A percentile compares a stretch with the other conserved stretches of the same genome.
Conservation (phyloP, 306 rosid species). For the Cucumis melo region DNA sequence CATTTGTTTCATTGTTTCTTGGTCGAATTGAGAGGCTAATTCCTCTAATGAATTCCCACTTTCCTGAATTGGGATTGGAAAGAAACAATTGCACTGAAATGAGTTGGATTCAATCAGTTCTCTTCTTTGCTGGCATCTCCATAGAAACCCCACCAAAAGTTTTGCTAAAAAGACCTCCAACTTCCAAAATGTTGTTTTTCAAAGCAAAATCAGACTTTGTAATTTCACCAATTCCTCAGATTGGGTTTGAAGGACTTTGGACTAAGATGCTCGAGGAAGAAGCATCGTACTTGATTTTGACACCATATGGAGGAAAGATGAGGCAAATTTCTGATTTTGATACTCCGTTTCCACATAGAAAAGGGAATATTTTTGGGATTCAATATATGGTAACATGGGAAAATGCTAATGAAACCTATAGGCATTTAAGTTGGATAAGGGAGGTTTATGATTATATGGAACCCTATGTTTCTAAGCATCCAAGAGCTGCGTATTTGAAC, state of each 20-base stretch:
- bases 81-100: slow-evolving; percentile 26
- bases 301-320: slow-evolving; percentile 63
- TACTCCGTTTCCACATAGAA: slow-evolving; percentile 62
- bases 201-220: slow-evolving; percentile 40
- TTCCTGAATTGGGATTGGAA: slow-evolving; percentile 41
- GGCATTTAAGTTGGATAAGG: slow-evolving; percentile 44
- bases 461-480: slow-evolving; percentile 43
- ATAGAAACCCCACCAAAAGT: slow-evolving; percentile 26
- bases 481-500: slow-evolving; percentile 60
- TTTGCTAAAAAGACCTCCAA: slow-evolving; percentile 26
- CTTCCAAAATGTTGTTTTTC: background rate
- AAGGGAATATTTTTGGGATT: slow-evolving; percentile 38
- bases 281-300: slow-evolving; percentile 36
- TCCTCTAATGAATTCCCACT: slow-evolving; percentile 23
- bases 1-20: slow-evolving; percentile 36
- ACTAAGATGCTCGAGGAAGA: slow-evolving; percentile 33
- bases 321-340: slow-evolving; percentile 28
- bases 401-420: slow-evolving; percentile 12
- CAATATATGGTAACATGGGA: slow-evolving; percentile 39
- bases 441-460: slow-evolving; percentile 43
- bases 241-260: slow-evolving; percentile 47
- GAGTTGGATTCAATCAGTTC: slow-evolving; percentile 52
- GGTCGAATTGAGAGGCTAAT: slow-evolving; percentile 31
- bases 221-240: slow-evolving; percentile 29
- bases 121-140: slow-evolving; percentile 36